Base-by-base conservation (phyloP, 202 grass and related monocot species). In the Saccharum hybrid region DNA sequence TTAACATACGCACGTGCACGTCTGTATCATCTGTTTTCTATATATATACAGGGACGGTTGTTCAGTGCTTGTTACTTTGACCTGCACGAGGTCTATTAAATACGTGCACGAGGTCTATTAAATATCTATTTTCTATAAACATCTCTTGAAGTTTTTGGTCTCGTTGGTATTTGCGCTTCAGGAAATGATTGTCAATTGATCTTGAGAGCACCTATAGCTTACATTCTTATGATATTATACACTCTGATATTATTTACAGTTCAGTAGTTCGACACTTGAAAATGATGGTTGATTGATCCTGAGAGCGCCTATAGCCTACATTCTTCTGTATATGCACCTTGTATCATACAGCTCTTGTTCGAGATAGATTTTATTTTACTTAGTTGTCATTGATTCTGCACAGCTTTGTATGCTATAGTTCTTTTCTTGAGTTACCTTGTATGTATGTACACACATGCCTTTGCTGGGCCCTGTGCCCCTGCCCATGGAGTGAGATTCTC, bases 11-110 rank as follows among this genome's bases (percentile, higher is more conserved):
- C 62, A 76, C 13, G 31, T 66, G 43, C 41, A 51, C 18, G 4
- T 51, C 49, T 63, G 23, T 61, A 62, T 76, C 73, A 12, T 84
- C 4, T 12, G 18, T 75, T 38, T 78, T 60, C n/a, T 22, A 60
- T 57, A 3, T 60, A 60, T 22, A 22, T 4, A 21, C 8, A 10
- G 19, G 19, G 19, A 60, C 19, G 13, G 65, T 52, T 51, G 48
- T 51, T 49, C 14, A 49, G 46, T 49, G 46, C 13, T 49, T 49
- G 11, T 13, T 13, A 13, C 43, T 49, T 49, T 49, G 46, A 49
- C 4, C 14, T 51, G 48, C 48, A 51, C 5, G 49, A 56, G 52
- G 18, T 56, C 26, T 26, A 26, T 26, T 26, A 26, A 26, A 26
- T 26, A 26, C 26, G 26, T 26, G 26, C 26, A 26, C 26, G 26